Base-by-base conservation (phyloP, 345 rosid genomes). In the Laguncularia racemosa region DNA sequence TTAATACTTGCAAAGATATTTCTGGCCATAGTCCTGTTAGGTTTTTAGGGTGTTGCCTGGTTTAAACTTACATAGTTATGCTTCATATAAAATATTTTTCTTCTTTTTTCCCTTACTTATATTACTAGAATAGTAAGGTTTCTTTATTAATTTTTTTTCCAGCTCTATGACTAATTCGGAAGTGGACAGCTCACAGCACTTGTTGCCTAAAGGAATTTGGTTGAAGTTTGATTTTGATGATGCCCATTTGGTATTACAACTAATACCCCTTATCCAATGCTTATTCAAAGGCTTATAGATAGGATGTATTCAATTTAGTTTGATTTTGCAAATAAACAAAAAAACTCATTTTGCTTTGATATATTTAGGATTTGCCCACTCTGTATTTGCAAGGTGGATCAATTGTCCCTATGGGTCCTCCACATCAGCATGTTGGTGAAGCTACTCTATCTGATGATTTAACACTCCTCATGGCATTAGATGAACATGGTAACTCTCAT, bases 341-440 rank as follows among this genome's bases (percentile, higher is more conserved):
- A 33, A 4, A 62, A 14, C 33, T 43, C 56, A n/a, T 58, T 26
- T 48, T 45, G 16, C 65, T 33, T 7, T 33, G 40, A 6, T 33
- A 46, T 65, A 51, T 72, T 45, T 53, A 91, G 96, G 96, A 91
- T 75, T 81, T 91, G 60, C 98, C 96, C 26, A 66, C 77, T 13
- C 74, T 91, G 69, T 86, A 75, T 76, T 83, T 88, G 78, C 88
- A 71, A 85, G 96, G 96, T 19, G 98, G 98, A 73, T 82, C 84
- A 63, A 84, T 91, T 61, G 71, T 91, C 76, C 79, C 90, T 28
- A 38, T 73, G 60, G 86, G 83, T 70, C 86, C 77, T 66, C 75
- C 81, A 46, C 78, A 82, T 77, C 82, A 84, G 62, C 81, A 86
- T 77, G 73, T 82, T 59, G 90, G 79, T 57, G 92, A 88, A 71